Base-by-base conservation (phyloP, 352 stramenopile species). In the Phytophthora podocarpi region DNA sequence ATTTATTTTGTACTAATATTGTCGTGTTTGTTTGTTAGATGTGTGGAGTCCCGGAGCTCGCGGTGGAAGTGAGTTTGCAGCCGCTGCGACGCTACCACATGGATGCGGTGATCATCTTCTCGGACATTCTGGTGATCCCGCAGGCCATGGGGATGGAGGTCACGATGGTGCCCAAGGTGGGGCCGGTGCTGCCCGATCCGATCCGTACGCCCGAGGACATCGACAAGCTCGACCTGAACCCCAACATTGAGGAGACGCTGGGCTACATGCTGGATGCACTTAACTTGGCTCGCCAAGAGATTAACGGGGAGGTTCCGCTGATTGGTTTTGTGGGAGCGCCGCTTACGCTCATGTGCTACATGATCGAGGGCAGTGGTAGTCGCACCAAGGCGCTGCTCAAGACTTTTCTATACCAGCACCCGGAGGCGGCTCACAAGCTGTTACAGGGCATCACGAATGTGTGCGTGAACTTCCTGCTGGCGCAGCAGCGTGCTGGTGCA, bases 91-190 rank as follows among this genome's bases (percentile, higher is more conserved):
- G 86, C 46, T 97, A 95, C 64, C 80, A 97, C 66, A 88, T 98
- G 53, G 97, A 99, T 67, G 97, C 97, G 2, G 96, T 98, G 23
- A 99, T 99, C 74, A 94, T 99, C 56, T 99, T 99, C 79, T 98
- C 89, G 42, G 97, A 99, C 67, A 99, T 99, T 73, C 76, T 99
- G 18, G 96, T 99, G n/a, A 92, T 99, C 49, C 92, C 96, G 5
- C 90, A 99, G 80, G 97, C 97, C 27, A 92, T 99, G 74, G 95
- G 95, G 15, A 98, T 99, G 75, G 73, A 98, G 51, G 96, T 99
- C 10, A 95, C 90, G 36, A 99, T 99, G 96, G 88, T 97, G 4
- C 77, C 95, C 5, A 96, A 96, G 30, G 86, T 98, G 11, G 97
- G 97, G 3, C 98, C 85, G 20, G 88, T 95, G 56, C 70, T 93